Evolutionary conservation across 345 rosid species (phyloP), one percentile per base, ranked within the genome.

Genomic region (Clausena lansium): DNA sequence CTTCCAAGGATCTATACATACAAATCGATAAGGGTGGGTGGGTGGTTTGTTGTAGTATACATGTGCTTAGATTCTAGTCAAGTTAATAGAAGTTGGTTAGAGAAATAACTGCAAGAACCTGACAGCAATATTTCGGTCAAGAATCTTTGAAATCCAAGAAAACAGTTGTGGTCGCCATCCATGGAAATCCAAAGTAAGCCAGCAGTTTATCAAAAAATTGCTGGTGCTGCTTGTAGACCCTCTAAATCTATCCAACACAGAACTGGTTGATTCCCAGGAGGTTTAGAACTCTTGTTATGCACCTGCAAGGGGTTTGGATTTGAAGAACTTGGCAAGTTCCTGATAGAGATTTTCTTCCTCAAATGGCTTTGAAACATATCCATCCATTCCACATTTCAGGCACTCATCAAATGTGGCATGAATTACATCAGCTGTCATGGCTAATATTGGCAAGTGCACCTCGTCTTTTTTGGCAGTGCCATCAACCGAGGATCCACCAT

Each of bases 381-480:
- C 97, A 39, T 96, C 99, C 99, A 96, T 96, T 63, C 99, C 99
- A 27, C 93, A 82, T 79, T 89, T 89, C 77, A 92, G 79, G 88
- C 99, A 92, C 77, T 94, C 81, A 0, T 96, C 99, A 27, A 88
- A 88, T 1, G 99, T 96, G 0, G 98, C 97, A 7, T 96, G 97
- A 75, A 96, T 94, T 81, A 96, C 97, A 72, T 96, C 99, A 0
- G 99, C 99, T 1, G 99, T 96, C 98, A 96, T 96, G 45, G 99
- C 99, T 73, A 96, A 76, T 80, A 94, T 90, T 15, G 99, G 99
- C 64, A 92, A 25, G 80, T 94, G 98, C 95, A 92, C 86, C 61
- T 85, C 84, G 0, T 74, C 62, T 27, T 60, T 78, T 39, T 72
- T 33, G 9, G 24, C 70, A 0, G 77, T 41, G 30, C 76, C 85